phyloP scores from a whole-genome alignment of 1,284 basidiomycete genomes.

The Mycena sp. region DNA sequence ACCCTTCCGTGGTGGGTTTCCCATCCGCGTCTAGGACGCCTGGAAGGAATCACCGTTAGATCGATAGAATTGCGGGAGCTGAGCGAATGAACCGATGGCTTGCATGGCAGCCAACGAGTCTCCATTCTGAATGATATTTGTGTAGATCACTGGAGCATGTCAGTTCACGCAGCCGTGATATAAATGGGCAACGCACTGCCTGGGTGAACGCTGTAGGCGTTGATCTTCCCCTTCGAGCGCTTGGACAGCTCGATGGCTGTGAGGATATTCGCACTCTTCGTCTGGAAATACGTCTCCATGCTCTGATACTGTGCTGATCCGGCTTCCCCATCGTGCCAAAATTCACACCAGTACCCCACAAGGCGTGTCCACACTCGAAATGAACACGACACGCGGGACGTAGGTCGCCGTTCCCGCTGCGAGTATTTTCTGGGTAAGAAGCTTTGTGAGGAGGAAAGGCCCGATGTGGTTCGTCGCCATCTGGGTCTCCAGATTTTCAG shows the following conservation, averaged over 20 bases:
- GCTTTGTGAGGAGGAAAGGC: slow-evolving; percentile 11
- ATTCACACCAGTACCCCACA: background rate
- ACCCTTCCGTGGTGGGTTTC: background rate
- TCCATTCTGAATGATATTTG: slow-evolving; percentile 4
- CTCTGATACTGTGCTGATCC: background rate
- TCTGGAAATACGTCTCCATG: background rate
- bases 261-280: background rate
- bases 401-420: background rate
- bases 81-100: background rate
- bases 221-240: too few relatives aligned
- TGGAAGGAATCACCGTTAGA: background rate
- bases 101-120: background rate
- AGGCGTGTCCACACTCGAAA: background rate
- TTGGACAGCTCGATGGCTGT: slow-evolving; percentile 1
- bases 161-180: background rate
- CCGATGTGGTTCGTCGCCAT: background rate
- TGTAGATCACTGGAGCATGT: background rate
- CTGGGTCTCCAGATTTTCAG: slow-evolving; percentile 8
- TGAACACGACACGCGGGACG: background rate
- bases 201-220: slow-evolving; percentile 9
- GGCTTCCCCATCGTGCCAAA: background rate
- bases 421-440: background rate
- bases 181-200: background rate
- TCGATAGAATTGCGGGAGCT: background rate
- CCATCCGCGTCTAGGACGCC: background rate